Percentiles rank a stretch among this genome's conserved stretches.
These are phyloP conservation scores for Gossypium arboreum DNA, from an alignment of 345 rosid species.

Conservation along the genomic window DNA sequence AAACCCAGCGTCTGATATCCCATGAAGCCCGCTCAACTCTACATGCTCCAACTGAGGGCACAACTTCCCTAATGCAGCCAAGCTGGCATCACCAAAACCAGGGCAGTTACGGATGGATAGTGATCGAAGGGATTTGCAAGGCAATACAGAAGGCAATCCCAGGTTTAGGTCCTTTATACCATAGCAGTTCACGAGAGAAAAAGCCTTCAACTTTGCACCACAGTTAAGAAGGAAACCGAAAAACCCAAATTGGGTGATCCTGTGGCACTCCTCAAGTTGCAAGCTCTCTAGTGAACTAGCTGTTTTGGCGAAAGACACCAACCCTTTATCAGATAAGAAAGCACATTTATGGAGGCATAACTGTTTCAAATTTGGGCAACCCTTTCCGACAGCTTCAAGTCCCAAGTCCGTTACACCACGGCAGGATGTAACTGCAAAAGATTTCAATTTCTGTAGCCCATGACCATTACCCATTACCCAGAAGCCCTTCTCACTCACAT, in stretches of 20 bases:
- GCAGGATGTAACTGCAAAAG: constrained; percentile 61
- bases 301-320: constrained; percentile 64
- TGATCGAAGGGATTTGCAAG: constrained; percentile 51
- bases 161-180: constrained; percentile 57
- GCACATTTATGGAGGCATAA: constrained; percentile 49
- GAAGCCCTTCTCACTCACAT: constrained; percentile 78
- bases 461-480: constrained; percentile 96
- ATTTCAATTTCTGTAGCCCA: constrained; percentile 73
- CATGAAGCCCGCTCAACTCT: constrained; percentile 65
- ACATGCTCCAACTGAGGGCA: constrained; percentile 66
- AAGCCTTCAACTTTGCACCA: constrained; percentile 61
- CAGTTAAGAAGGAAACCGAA: constrained; percentile 70
- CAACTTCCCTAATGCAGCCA: constrained; percentile 58
- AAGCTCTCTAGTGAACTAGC: constrained; percentile 69
- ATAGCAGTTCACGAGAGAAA: constrained; percentile 64
- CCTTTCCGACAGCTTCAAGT: constrained; percentile 72
- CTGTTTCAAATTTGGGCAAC: constrained; percentile 75
- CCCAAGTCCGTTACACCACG: constrained; percentile 73
- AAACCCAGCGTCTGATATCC: constrained; percentile 67
- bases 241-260: constrained; percentile 80
- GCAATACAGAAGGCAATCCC: constrained; percentile 34
- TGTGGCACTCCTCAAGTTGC: constrained; percentile 92
- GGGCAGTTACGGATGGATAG: constrained; percentile 73
- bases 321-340: constrained; percentile 70
- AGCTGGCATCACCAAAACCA: constrained; percentile 71